Percentiles rank a stretch among this genome's conserved stretches.
Conservation (phyloP, 2,329 filamentous ascomycete species). For the Stachybotrys elegans region DNA sequence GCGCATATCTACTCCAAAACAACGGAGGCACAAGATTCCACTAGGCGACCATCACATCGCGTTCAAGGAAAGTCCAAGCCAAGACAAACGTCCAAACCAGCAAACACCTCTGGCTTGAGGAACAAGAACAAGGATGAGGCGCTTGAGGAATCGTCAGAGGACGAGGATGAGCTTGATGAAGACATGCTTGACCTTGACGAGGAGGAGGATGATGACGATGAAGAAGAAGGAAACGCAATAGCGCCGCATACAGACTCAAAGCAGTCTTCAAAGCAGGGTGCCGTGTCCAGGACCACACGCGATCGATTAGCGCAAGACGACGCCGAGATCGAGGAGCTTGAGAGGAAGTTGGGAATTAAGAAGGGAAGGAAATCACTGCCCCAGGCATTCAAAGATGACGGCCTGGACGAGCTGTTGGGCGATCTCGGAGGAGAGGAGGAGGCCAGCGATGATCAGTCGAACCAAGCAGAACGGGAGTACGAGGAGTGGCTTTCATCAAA, state of each 20-base stretch:
- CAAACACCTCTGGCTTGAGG: neutral
- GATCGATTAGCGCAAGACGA: slow-evolving; percentile 73
- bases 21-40: slow-evolving; percentile 9
- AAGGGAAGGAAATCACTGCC: slow-evolving; percentile 70
- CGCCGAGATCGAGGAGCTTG: slow-evolving; percentile 79
- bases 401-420: slow-evolving; percentile 71
- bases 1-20: slow-evolving; percentile 25
- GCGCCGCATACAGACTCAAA: too few species aligned
- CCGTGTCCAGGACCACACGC: slow-evolving; percentile 23
- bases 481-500: slow-evolving; percentile 58
- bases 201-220: slow-evolving; percentile 14
- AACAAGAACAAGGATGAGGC: neutral
- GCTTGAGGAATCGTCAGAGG: slow-evolving; percentile 5
- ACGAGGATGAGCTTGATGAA: slow-evolving; percentile 14
- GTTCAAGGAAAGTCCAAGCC: too few species aligned
- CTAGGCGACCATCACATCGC: too few species aligned
- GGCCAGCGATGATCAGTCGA: slow-evolving; percentile 51
- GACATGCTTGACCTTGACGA: slow-evolving; percentile 7
- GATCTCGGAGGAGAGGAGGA: slow-evolving; percentile 48
- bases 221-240: slow-evolving; percentile 18
- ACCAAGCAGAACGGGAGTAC: slow-evolving; percentile 54
- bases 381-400: slow-evolving; percentile 74
- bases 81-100: too few species aligned
- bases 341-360: slow-evolving; percentile 79
- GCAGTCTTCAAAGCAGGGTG: slow-evolving; percentile 7